These are phyloP conservation scores for Posidonia oceanica DNA, from an alignment of 116 monocot species.

Conservation along the genomic window DNA sequence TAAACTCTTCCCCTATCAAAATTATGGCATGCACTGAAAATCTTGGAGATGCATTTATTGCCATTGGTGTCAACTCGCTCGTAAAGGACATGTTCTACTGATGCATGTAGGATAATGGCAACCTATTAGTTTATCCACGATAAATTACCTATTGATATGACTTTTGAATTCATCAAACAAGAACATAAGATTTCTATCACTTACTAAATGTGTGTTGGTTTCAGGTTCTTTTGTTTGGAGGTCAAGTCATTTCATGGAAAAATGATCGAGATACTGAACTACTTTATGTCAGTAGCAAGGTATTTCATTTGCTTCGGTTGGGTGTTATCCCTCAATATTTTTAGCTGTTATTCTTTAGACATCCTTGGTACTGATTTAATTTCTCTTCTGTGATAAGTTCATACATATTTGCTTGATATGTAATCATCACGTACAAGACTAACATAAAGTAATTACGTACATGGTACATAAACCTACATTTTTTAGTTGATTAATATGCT, in stretches of 20 bases:
- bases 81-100: no score
- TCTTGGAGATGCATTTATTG: not conserved
- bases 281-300: slow-evolving; percentile 56
- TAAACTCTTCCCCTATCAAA: not conserved
- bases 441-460: no score
- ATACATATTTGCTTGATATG: no score
- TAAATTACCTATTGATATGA: not conserved
- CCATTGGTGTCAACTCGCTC: not conserved
- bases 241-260: slow-evolving; percentile 67
- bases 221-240: slow-evolving; percentile 50
- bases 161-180: not conserved
- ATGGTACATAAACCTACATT: no score
- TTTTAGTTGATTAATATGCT: no score
- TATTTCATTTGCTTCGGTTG: slow-evolving; percentile 5
- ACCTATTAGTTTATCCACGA: not conserved
- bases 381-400: no score
- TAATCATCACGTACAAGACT: no score
- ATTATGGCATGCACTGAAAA: not conserved
- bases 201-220: not conserved
- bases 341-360: not conserved
- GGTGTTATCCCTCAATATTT: not conserved
- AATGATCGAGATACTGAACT: slow-evolving; percentile 40
- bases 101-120: no score
- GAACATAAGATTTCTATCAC: no score
- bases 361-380: not conserved